Percentiles rank a stretch among this genome's conserved stretches.
Evolutionary conservation across 23 red algal species (phyloP).

Genomic region (Chondrus crispus): DNA sequence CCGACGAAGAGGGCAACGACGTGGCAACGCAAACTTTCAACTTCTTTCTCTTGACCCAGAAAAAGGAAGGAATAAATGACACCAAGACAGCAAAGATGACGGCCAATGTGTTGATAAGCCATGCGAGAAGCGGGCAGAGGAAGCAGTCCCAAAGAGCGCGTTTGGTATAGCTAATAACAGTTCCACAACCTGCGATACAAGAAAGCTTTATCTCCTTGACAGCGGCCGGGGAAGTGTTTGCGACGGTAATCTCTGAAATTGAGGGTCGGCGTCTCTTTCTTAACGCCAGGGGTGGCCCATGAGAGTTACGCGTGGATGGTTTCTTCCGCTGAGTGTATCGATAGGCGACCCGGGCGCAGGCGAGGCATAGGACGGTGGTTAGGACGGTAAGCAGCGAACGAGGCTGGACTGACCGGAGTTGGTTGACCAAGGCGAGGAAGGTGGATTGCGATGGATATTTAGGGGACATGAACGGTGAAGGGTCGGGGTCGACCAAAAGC

Average conservation of each 20-base stretch:
- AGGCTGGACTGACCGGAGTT: background rate
- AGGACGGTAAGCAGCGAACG: background rate
- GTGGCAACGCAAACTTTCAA: background rate
- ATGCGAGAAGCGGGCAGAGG: background rate
- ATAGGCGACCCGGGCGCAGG: background rate
- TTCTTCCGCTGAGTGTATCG: background rate
- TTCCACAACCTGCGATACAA: too few species aligned
- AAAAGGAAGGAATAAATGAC: background rate
- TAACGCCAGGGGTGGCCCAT: too few species aligned
- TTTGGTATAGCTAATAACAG: background rate
- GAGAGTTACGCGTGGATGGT: background rate
- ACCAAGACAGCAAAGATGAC: background rate
- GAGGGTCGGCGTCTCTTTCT: too few species aligned
- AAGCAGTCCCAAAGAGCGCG: background rate
- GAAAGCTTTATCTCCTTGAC: too few species aligned
- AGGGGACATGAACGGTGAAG: background rate
- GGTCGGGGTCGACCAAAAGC: background rate
- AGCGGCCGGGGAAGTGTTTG: too few species aligned
- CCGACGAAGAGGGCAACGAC: background rate
- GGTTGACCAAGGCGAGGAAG: background rate
- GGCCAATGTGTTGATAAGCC: background rate
- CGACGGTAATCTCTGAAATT: too few species aligned
- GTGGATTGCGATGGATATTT: background rate
- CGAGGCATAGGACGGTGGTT: background rate
- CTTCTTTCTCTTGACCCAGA: background rate